A percentile compares a stretch with the other conserved stretches of the same genome.
These are phyloP conservation scores for Fusarium falciforme DNA, from an alignment of 2,329 filamentous ascomycete genomes.

Conservation along the genomic window DNA sequence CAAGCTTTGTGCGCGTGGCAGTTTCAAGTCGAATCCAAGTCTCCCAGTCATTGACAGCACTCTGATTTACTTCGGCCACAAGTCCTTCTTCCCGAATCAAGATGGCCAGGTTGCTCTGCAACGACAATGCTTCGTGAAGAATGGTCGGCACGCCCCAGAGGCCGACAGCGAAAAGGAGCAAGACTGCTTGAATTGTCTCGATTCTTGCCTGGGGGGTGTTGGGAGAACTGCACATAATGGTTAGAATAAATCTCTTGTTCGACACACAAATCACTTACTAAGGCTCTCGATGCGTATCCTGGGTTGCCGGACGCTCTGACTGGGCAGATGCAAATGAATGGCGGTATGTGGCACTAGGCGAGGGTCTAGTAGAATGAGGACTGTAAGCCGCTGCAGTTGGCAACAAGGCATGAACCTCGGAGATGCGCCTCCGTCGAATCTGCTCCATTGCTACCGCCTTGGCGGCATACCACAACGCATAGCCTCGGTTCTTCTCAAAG, in stretches of 20 bases:
- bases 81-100: slow-evolving; percentile 70
- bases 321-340: slow-evolving; percentile 70
- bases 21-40: slow-evolving; percentile 69
- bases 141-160: slow-evolving; percentile 72
- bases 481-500: slow-evolving; percentile 69
- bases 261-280: slow-evolving; percentile 58
- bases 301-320: slow-evolving; percentile 66
- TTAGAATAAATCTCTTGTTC: slow-evolving; percentile 3
- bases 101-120: slow-evolving; percentile 69
- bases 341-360: slow-evolving; percentile 66
- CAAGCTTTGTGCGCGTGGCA: slow-evolving; percentile 68
- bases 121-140: slow-evolving; percentile 67
- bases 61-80: slow-evolving; percentile 59
- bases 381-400: slow-evolving; percentile 69
- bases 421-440: slow-evolving; percentile 66
- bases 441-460: slow-evolving; percentile 69
- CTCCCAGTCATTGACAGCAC: slow-evolving; percentile 64
- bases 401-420: slow-evolving; percentile 66
- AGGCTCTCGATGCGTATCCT: slow-evolving; percentile 69
- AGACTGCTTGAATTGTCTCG: slow-evolving; percentile 73
- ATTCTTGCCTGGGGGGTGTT: slow-evolving; percentile 70
- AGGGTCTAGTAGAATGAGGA: slow-evolving; percentile 69
- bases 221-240: slow-evolving; percentile 56
- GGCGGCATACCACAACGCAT: slow-evolving; percentile 71
- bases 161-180: slow-evolving; percentile 70